Evolutionary conservation across 2,329 filamentous ascomycete genomes (phyloP).

Genomic region (Fonsecaea pugnacius): DNA sequence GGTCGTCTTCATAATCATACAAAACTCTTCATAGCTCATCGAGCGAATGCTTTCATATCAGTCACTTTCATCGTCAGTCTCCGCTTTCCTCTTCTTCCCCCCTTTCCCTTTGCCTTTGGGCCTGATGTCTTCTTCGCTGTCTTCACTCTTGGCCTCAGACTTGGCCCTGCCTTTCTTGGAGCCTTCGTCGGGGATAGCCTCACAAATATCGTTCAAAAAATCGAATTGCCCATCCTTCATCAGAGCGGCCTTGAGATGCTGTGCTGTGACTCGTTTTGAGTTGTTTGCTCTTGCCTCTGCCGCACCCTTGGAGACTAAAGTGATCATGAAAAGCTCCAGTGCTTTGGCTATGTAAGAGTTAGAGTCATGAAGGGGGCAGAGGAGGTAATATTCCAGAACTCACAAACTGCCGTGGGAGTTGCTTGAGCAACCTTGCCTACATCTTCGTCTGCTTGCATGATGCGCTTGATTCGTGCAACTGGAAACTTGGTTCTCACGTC

Average conservation of each 20-base stretch:
- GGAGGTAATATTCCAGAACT: slow-evolving; percentile 42
- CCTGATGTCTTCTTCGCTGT: slow-evolving; percentile 33
- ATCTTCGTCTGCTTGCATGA: slow-evolving; percentile 99
- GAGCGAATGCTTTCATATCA: slow-evolving; percentile 18
- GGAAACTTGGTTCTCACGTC: slow-evolving; percentile 94
- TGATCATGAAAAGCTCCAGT: slow-evolving; percentile 96
- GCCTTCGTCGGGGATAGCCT: slow-evolving; percentile 70
- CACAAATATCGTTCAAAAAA: slow-evolving; percentile 87
- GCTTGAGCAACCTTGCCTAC: slow-evolving; percentile 98
- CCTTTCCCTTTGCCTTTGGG: slow-evolving; percentile 34
- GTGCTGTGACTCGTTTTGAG: slow-evolving; percentile 85
- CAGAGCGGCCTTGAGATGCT: slow-evolving; percentile 90
- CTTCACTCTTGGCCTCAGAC: slow-evolving; percentile 36
- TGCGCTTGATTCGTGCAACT: slow-evolving; percentile 95
- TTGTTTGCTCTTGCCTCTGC: slow-evolving; percentile 71
- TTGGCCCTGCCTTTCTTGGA: slow-evolving; percentile 35
- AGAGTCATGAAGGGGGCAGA: slow-evolving; percentile 8
- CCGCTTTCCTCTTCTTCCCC: slow-evolving; percentile 32
- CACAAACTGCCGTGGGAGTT: slow-evolving; percentile 87
- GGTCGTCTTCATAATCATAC: slow-evolving; percentile 15
- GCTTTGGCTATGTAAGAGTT: slow-evolving; percentile 71
- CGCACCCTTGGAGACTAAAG: slow-evolving; percentile 85
- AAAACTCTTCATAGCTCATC: slow-evolving; percentile 3
- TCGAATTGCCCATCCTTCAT: slow-evolving; percentile 90
- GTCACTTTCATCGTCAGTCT: slow-evolving; percentile 29